Conservation (phyloP, 345 rosid genomes). For the Sonneratia caseolaris region DNA sequence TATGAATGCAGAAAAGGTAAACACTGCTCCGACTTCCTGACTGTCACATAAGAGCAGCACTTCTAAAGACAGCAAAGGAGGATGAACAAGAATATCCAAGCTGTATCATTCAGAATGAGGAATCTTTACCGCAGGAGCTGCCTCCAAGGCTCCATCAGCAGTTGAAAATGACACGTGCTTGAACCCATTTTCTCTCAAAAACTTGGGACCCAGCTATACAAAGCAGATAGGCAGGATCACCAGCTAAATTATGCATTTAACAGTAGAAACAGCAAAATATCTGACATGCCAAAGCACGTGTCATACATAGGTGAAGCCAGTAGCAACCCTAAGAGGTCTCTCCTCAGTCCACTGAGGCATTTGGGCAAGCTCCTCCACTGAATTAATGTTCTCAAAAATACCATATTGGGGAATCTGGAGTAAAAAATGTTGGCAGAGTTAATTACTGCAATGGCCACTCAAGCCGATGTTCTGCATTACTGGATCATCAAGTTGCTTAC, state of each 20-base stretch:
- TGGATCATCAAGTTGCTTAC: conserved; percentile 31
- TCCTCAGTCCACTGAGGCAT: conserved; percentile 89
- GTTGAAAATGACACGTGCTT: conserved; percentile 74
- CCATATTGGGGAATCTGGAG: conserved; percentile 87
- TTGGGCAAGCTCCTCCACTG: conserved; percentile 59
- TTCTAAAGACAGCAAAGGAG: neutral
- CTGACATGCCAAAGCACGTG: neutral
- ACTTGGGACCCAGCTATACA: conserved; percentile 80
- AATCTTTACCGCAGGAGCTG: conserved; percentile 91
- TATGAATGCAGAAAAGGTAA: neutral
- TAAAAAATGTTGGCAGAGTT: conserved; percentile 1
- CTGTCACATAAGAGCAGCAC: neutral
- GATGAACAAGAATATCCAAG: neutral
- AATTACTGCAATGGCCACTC: conserved; percentile 1
- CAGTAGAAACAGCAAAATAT: neutral
- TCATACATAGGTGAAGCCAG: conserved; percentile 86
- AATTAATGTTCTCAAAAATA: conserved; percentile 83
- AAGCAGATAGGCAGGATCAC: neutral
- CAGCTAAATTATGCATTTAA: conserved; percentile 8
- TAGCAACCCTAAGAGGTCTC: conserved; percentile 84
- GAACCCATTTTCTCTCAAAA: conserved; percentile 72
- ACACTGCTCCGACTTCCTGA: neutral
- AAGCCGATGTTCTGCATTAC: neutral
- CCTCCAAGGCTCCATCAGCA: conserved; percentile 98
- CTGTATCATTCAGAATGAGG: neutral